Base-by-base conservation (phyloP, 2,329 filamentous ascomycete genomes). In the Talaromyces sp. region DNA sequence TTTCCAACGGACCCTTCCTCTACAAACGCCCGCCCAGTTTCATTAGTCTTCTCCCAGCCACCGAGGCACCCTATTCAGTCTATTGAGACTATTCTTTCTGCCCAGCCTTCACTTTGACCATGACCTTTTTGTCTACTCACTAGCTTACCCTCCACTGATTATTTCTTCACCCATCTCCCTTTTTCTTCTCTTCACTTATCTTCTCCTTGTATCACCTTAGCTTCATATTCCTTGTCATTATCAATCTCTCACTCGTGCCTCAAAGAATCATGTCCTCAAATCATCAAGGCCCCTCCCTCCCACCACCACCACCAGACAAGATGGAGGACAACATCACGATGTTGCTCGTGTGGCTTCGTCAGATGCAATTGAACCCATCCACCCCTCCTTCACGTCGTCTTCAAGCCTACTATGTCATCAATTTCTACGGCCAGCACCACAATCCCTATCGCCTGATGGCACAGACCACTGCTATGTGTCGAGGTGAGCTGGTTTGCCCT, bases 361-460 rank as follows among this genome's bases (percentile, higher is more conserved):
- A 11, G 17, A 47, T 57, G 52, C 52, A 57, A 19, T 17, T 19
- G 35, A 57, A 57, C 15, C 15, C 52, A 19, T 33, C 52, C 19
- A 57, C 13, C 15, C 31, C 52, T 57, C 31, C 52, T 4, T 11
- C 19, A 9, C 52, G 52, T 35, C 52, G 52, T 67, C 45, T 62
- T 63, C 52, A 57, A 68, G 69, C 22, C 65, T 65, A 45, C 33
- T 69, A 69, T 43, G 67, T 71, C 27, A 27, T 43, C 17, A 59
- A 59, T n/a, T 67, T 66, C 37, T 72, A 67, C 63, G 27, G 43
- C 19, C 43, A 41, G 19, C 69, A 70, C 52, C 58, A 45, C n/a
- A 72, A 69, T 49, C 37, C 50, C 25, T 67, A 58, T 50, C 67
- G 68, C 17, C 69, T 72, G 39, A 45, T 71, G 66, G 70, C 69